phyloP scores from a whole-genome alignment of 768 basidiomycete genomes.

The Rhizopogon vinicolor region DNA sequence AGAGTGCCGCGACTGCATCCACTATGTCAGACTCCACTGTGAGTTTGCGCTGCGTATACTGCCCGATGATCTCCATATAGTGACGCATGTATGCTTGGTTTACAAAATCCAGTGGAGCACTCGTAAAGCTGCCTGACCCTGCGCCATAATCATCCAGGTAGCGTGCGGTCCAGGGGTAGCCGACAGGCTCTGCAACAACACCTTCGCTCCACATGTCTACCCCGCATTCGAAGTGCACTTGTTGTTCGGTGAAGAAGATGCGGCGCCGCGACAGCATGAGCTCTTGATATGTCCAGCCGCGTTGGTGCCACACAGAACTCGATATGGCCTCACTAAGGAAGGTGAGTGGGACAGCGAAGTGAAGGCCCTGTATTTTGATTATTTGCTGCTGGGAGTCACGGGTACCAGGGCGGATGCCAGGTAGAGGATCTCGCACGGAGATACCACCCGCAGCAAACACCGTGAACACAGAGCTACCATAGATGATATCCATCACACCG shows the following conservation, averaged over 20 bases:
- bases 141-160: no score
- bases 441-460: conserved; percentile 12
- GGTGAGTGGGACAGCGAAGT: conserved; percentile 13
- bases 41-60: not conserved
- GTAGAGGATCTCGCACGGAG: conserved; percentile 5
- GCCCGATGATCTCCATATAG: not conserved
- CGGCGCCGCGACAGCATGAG: conserved; percentile 13
- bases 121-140: no score
- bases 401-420: conserved; percentile 8
- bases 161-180: no score
- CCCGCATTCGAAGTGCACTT: conserved; percentile 16
- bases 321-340: conserved; percentile 1
- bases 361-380: conserved; percentile 14
- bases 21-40: not conserved
- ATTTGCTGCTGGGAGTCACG: conserved; percentile 10
- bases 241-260: conserved; percentile 14
- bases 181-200: conserved; percentile 8
- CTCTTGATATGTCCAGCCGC: conserved; percentile 22
- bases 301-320: conserved; percentile 11
- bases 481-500: conserved; percentile 13
- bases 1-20: not conserved
- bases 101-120: no score
- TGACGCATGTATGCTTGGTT: no score
- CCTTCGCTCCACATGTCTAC: conserved; percentile 17
- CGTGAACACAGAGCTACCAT: conserved; percentile 9